phyloP scores from a whole-genome alignment of 1,284 basidiomycete genomes.

The Inonotus hispidus region DNA sequence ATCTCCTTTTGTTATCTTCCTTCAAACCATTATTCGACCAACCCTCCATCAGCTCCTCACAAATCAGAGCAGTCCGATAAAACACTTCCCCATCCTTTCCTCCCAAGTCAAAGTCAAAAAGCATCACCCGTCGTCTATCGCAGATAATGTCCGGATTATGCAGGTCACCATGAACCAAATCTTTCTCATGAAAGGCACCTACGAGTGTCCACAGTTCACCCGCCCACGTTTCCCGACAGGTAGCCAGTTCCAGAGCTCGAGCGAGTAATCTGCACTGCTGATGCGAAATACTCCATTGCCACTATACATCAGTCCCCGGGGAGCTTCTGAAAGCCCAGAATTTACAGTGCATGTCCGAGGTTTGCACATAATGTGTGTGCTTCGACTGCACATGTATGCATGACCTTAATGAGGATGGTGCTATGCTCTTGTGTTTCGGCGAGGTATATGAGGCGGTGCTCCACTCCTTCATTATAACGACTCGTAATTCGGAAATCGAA shows the following conservation, averaged over 20 bases:
- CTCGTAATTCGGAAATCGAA: not conserved
- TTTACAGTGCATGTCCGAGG: not conserved
- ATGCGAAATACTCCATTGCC: not conserved
- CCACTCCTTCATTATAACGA: not conserved
- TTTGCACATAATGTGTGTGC: not conserved
- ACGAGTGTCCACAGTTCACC: not conserved
- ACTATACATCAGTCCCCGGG: not conserved
- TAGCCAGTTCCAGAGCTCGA: not conserved
- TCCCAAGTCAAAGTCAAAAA: not conserved
- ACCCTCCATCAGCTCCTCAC: not conserved
- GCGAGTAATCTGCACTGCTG: not conserved
- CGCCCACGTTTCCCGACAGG: not conserved
- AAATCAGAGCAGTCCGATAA: not conserved
- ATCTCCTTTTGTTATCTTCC: not conserved
- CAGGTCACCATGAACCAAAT: not conserved
- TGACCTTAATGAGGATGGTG: not conserved
- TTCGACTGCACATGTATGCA: not conserved
- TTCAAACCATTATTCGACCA: not conserved
- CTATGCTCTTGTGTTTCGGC: not conserved
- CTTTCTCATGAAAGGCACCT: not conserved
- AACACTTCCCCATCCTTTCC: not conserved
- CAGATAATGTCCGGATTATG: not conserved
- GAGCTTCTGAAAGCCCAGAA: not conserved
- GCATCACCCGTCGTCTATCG: not conserved
- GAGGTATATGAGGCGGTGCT: not conserved